These are phyloP conservation scores for Monosporascus sp. DNA, from an alignment of 2,329 filamentous ascomycete genomes.

Conservation along the genomic window DNA sequence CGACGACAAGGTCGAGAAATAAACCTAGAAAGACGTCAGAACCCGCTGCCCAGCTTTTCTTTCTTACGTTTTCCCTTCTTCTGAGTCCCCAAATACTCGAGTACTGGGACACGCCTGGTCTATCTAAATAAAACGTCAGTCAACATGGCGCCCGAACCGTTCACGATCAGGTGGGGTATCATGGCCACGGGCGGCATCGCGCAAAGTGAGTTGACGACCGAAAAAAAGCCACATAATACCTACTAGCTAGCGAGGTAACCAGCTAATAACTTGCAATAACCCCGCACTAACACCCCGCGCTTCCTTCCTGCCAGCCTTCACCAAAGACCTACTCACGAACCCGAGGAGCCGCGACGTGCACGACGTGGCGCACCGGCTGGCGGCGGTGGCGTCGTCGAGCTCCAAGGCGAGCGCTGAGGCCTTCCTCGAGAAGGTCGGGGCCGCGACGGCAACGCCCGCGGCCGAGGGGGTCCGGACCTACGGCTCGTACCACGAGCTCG, in stretches of 20 bases:
- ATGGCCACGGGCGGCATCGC: slow-evolving; percentile 57
- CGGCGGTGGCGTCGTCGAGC: slow-evolving; percentile 74
- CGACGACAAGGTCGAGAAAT: neutral
- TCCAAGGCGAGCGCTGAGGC: slow-evolving; percentile 63
- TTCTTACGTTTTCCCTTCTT: no score
- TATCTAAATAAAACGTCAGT: slow-evolving; percentile 3
- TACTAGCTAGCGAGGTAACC: neutral
- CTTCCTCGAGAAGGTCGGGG: slow-evolving; percentile 67
- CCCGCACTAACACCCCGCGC: slow-evolving; percentile 1
- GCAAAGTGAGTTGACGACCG: slow-evolving; percentile 39
- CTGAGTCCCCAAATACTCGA: no score
- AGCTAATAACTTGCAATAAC: neutral
- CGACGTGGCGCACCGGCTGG: slow-evolving; percentile 71
- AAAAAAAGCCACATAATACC: neutral
- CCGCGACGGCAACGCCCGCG: slow-evolving; percentile 21
- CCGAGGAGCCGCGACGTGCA: slow-evolving; percentile 62
- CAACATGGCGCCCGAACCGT: slow-evolving; percentile 38
- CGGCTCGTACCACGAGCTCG: slow-evolving; percentile 76
- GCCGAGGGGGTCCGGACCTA: slow-evolving; percentile 66
- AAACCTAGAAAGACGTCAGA: no score
- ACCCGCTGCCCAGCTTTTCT: no score
- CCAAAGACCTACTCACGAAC: slow-evolving; percentile 73
- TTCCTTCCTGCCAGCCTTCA: slow-evolving; percentile 47
- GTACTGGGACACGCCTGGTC: no score
- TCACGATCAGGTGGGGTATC: slow-evolving; percentile 54